Base-by-base conservation (phyloP, 768 basidiomycete genomes). In the Podaxis sp. region DNA sequence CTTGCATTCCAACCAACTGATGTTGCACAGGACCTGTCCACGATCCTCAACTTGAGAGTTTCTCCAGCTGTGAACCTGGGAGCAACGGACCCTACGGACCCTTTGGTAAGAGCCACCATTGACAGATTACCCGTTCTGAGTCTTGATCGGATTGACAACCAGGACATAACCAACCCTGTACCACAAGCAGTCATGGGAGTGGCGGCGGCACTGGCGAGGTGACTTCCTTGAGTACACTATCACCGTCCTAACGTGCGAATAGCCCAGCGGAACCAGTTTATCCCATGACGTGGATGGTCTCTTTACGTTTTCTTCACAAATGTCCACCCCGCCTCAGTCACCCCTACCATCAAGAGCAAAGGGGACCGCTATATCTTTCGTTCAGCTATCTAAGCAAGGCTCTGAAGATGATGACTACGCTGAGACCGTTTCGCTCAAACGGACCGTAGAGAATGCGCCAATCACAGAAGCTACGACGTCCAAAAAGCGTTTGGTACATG, bases 21-120 rank as follows among this genome's bases (percentile, higher is more conserved):
- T 35, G 60, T 61, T 14, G 70, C 67, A 0, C 62, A 61, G 2
- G 64, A 67, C 11, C 58, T 62, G 5, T 74, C 71, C 44, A 72
- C 78, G 1, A 76, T 82, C 63, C 72, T 81, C 14, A 74, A 77
- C 61, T 62, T 79, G 53, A 73, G 70, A 50, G 61, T 71, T 0
- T 79, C 75, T 71, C 72, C 77, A 66, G 69, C 73, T 4, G 76
- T 74, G 2, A 78, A 75, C 59, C 74, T 76, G 5, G 56, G 32
- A 32, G 13, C 32, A 4, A 16, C 16, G 13, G 18, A 32, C 37
- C 16, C 18, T 10, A 16, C 16, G 13, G 18, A 32, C 37, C 16
- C 18, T 10, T 13, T 11, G 47, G 55, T 57, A 57, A 48, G 47
- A 27, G 25, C 47, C 47, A 14, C 11, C 3, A 48, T 48, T 9